These are phyloP conservation scores for Saitoella complicata DNA, from an alignment of 805 yeast species.

Conservation along the genomic window DNA sequence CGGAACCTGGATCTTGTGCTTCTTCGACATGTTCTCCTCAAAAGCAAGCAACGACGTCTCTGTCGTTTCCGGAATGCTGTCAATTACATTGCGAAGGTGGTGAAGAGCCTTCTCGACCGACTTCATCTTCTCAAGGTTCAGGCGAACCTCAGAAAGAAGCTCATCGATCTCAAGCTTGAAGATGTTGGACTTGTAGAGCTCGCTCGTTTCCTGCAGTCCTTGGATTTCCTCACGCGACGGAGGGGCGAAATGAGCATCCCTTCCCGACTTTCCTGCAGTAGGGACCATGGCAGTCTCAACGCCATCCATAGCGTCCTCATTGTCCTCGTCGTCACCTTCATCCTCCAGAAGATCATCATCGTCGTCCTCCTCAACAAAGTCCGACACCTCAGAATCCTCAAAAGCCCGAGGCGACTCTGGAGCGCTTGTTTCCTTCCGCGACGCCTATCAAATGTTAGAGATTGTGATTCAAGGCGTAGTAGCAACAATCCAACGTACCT, in stretches of 20 bases:
- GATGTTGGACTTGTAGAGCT: constrained; percentile 82
- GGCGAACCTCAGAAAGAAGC: constrained; percentile 57
- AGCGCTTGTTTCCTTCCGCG: too few species aligned
- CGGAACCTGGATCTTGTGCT: constrained; percentile 49
- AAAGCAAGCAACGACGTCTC: constrained; percentile 27
- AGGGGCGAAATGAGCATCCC: constrained; percentile 24
- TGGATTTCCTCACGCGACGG: constrained; percentile 52
- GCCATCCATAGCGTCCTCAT: not conserved
- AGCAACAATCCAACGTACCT: too few species aligned
- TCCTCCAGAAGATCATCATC: constrained; percentile 2
- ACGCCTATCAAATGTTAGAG: too few species aligned
- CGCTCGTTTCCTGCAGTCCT: constrained; percentile 84
- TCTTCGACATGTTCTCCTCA: constrained; percentile 37
- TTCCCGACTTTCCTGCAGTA: not conserved
- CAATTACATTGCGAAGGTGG: constrained; percentile 50
- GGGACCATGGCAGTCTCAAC: constrained; percentile 2
- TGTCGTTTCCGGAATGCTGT: constrained; percentile 42
- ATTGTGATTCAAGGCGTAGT: too few species aligned
- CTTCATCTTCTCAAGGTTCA: constrained; percentile 51
- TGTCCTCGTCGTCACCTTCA: constrained; percentile 9
- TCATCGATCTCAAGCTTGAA: constrained; percentile 93
- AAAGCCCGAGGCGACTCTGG: too few species aligned
- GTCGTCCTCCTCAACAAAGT: too few species aligned
- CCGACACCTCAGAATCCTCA: too few species aligned
- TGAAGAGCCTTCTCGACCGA: constrained; percentile 62